Evolutionary conservation across 1,284 basidiomycete genomes (phyloP), one percentile per base, ranked within the genome.

Genomic region (Lentinus polychrous): DNA sequence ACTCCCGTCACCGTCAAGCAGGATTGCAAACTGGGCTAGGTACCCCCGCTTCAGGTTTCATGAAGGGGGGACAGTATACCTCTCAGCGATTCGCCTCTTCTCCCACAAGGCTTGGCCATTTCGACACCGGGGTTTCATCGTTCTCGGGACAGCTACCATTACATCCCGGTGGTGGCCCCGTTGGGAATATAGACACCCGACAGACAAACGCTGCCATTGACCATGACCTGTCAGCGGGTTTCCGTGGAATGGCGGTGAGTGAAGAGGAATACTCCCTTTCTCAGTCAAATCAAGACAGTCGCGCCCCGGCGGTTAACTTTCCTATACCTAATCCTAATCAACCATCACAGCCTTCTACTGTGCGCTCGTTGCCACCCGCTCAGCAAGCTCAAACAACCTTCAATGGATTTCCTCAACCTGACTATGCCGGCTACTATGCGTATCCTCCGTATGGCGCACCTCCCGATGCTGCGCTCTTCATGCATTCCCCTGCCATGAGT

Each of bases 201-300:
- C 69, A 71, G 52, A 62, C 69, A 12, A 60, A 74, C 10, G 64
- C 73, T 36, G 57, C 68, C 23, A 71, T 71, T 14, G 75, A 76
- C 45, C 75, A 73, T 43, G 81, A 84, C 31, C 66, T 83, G 31
- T 68, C 79, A 17, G 60, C 75, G 35, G 73, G 76, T 1, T 66
- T 86, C 46, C 76, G 82, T 50, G 80, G 81, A 8, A 83, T 87
- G 78, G 73, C 69, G 14, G 77, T 83, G 37, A 27, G 27, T 10
- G 84, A 83, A 56, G 84, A 86, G 38, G 81, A 84, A 49, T 71
- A 70, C 49, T 54, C 63, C 60, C 48, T 40, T 23, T 40, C 39
- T 23, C 39, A 40, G 22, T 12, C n/a, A 5, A 12, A 22, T 23
- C 17, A 12, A 58, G 34, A 20, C 15, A n/a, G 50, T 47, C 2